Percentiles rank a stretch among this genome's conserved stretches.
These are phyloP conservation scores for Arachnomyces sp. DNA, from an alignment of 2,329 filamentous ascomycete genomes.

Conservation along the genomic window DNA sequence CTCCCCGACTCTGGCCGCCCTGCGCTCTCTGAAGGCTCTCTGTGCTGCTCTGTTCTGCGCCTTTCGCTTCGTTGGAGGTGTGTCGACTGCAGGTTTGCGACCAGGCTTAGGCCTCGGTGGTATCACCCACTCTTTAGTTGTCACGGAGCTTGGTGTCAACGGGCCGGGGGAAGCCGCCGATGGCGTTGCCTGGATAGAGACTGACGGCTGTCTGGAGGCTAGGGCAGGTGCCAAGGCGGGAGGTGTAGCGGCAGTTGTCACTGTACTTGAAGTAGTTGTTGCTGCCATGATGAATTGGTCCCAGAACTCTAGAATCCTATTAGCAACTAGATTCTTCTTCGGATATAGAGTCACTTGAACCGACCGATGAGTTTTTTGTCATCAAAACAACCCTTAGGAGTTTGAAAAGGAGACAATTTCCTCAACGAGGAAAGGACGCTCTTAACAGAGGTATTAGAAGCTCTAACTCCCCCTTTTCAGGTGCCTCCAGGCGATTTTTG, in stretches of 20 bases:
- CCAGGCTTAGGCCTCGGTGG: constrained; percentile 82
- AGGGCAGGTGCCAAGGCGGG: constrained; percentile 25
- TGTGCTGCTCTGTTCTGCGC: constrained; percentile 91
- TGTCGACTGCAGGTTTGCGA: constrained; percentile 87
- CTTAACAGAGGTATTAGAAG: not conserved
- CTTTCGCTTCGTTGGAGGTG: constrained; percentile 74
- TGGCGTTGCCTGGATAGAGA: constrained; percentile 31
- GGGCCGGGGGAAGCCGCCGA: constrained; percentile 29
- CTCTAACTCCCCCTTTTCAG: not conserved
- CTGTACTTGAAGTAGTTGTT: constrained; percentile 26
- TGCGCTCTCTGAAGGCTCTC: constrained; percentile 86
- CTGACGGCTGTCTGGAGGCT: constrained; percentile 13
- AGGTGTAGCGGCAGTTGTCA: constrained; percentile 33
- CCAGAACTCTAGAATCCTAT: too few relatives aligned
- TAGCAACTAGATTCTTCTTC: too few relatives aligned
- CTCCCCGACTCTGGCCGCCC: constrained; percentile 78
- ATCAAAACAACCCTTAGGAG: too few relatives aligned
- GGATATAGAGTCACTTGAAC: not conserved
- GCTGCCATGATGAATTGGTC: constrained; percentile 30
- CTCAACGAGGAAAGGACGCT: not conserved
- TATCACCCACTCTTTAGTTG: constrained; percentile 78
- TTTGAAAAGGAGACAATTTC: too few relatives aligned
- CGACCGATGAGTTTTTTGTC: too few relatives aligned
- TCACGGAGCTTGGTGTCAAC: constrained; percentile 48
- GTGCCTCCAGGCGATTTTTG: not conserved